Evolutionary conservation across 1,139 yeast species (phyloP), one percentile per base, ranked within the genome.

Genomic region (Sugiyamaella pinicola): DNA sequence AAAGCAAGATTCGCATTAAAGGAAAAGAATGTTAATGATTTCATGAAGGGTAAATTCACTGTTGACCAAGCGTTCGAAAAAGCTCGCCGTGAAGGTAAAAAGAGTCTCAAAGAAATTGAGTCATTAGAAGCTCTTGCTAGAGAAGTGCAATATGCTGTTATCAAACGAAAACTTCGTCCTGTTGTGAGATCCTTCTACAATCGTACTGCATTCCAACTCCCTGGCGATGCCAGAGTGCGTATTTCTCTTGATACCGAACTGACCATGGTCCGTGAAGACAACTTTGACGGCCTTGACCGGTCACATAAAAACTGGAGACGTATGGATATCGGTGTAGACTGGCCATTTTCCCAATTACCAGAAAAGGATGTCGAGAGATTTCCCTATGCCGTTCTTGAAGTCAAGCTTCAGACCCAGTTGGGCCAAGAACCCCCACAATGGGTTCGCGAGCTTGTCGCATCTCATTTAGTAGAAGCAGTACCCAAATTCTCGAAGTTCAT

Each of bases 371-470:
- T 86, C 50, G 93, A 93, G 66, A 79, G 96, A 64, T 93, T 93
- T 74, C 99, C 99, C 12, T 93, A 93, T 70, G 99, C 99, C 1
- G 97, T 93, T 45, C 77, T 93, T 61, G 99, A 93, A 74, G 99
- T 93, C 55, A 93, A 93, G 73, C 79, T 93, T 61, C 99, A 93
- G 73, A 93, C 99, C 6, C 99, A 93, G 74, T 69, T 93, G 73
- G 99, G 99, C 53, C 99, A 93, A 74, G 99, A 93, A 70, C 99
- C 99, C 39, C 99, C 99, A 13, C 84, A 81, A 59, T 93, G 99
- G 99, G 95, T 93, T 44, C 82, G 95, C 62, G 96, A 93, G 61
- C 80, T 93, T 68, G 90, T 91, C 40, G 76, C 90, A 1, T 86
- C 96, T 26, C 99, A 93, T 70, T 77, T 93, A 55, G 99, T 93